Conservation (phyloP, 2,329 filamentous ascomycete species). For the Mollisia scopiformis region DNA sequence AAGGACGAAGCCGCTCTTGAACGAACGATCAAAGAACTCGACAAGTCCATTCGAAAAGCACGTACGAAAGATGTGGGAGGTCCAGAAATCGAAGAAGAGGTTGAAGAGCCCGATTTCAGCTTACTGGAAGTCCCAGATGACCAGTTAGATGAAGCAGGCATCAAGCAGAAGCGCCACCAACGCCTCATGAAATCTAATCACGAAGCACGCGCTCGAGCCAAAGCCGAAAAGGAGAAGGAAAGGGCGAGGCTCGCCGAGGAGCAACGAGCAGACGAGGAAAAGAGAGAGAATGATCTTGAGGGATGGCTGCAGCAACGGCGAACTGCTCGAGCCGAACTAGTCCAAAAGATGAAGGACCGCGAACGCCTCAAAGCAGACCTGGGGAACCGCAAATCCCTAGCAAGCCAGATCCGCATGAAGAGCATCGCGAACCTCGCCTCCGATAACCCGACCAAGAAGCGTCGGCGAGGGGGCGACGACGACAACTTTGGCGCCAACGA, state of each 20-base stretch:
- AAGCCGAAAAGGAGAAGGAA: conserved; percentile 93
- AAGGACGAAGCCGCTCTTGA: conserved; percentile 90
- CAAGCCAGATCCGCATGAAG: conserved; percentile 98
- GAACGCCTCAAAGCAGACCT: conserved; percentile 92
- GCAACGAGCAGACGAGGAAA: conserved; percentile 80
- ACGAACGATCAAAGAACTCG: conserved; percentile 82
- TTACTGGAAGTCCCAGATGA: conserved; percentile 90
- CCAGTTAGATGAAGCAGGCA: conserved; percentile 84
- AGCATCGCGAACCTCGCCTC: conserved; percentile 94
- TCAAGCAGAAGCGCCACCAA: conserved; percentile 94
- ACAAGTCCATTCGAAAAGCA: conserved; percentile 86
- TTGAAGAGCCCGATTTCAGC: conserved; percentile 82
- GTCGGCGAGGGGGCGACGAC: conserved; percentile 85
- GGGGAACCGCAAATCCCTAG: conserved; percentile 94
- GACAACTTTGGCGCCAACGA: conserved; percentile 97
- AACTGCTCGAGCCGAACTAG: conserved; percentile 66
- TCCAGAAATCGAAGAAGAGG: conserved; percentile 75
- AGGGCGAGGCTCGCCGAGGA: conserved; percentile 83
- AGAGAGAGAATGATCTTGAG: conserved; percentile 81
- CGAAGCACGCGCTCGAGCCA: conserved; percentile 89
- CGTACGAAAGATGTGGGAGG: conserved; percentile 92
- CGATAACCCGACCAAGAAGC: conserved; percentile 82
- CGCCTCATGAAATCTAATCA: conserved; percentile 92
- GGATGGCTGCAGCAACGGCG: conserved; percentile 85
- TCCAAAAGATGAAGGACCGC: conserved; percentile 89